Conservation (phyloP, 805 yeast genomes). For the Jamesozyma jinghongensis region DNA sequence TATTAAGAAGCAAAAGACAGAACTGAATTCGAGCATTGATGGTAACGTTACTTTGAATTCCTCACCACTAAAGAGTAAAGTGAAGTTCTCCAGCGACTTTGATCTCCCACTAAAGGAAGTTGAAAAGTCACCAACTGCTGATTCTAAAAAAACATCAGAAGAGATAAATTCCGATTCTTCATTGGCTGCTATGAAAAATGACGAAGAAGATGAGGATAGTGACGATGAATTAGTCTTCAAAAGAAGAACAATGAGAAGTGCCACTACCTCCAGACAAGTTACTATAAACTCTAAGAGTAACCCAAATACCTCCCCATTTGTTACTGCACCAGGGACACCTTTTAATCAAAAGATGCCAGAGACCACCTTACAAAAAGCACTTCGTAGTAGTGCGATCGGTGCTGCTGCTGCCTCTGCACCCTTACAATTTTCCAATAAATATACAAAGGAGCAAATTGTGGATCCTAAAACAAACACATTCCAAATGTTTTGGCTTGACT, state of each 20-base stretch:
- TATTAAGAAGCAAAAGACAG: constrained; percentile 9
- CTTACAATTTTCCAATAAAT: constrained; percentile 14
- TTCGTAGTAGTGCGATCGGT: constrained; percentile 2
- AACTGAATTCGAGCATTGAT: constrained; percentile 6
- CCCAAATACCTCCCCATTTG: constrained; percentile 23
- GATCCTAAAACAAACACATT: constrained; percentile 38
- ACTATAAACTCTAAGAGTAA: constrained; percentile 20
- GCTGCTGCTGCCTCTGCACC: constrained; percentile 1
- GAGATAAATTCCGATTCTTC: not conserved
- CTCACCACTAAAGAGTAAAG: constrained; percentile 20
- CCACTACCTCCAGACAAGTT: constrained; percentile 18
- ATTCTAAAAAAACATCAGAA: constrained; percentile 2
- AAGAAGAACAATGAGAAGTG: constrained; percentile 26
- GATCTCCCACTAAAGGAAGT: constrained; percentile 14
- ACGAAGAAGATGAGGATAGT: constrained; percentile 30
- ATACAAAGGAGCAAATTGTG: constrained; percentile 25
- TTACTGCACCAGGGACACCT: constrained; percentile 30
- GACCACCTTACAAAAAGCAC: not conserved
- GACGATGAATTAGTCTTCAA: constrained; percentile 27
- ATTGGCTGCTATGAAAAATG: constrained; percentile 12
- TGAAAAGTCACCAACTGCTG: constrained; percentile 17
- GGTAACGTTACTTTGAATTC: constrained; percentile 13
- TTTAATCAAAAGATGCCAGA: not conserved
- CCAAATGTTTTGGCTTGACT: constrained; percentile 86
- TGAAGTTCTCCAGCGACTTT: constrained; percentile 5